These are phyloP conservation scores for Blepharisma stoltei DNA, from an alignment of 73 alveolate genomes.

Conservation along the genomic window DNA sequence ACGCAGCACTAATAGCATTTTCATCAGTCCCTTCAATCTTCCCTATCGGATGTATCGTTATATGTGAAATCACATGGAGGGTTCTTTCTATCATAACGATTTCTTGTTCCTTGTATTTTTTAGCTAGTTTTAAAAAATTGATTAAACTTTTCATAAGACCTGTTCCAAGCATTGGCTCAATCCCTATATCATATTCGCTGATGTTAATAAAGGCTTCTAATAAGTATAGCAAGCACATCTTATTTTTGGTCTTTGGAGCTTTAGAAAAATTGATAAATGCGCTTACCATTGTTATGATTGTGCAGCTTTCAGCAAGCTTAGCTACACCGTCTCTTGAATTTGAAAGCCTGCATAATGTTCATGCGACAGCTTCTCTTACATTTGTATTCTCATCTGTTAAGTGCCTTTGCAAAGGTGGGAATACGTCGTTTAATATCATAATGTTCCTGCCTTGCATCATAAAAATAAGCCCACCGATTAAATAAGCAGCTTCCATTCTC, in stretches of 20 bases:
- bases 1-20: constrained; percentile 67
- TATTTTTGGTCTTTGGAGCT: constrained; percentile 63
- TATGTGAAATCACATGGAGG: constrained; percentile 75
- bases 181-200: constrained; percentile 82
- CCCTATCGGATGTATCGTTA: constrained; percentile 79
- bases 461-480: constrained; percentile 73
- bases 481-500: constrained; percentile 79
- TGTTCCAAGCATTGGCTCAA: constrained; percentile 80
- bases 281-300: constrained; percentile 70
- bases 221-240: constrained; percentile 69
- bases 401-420: constrained; percentile 66
- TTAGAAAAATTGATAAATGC: constrained; percentile 79
- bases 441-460: constrained; percentile 74
- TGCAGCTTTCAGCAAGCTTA: constrained; percentile 72
- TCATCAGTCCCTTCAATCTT: constrained; percentile 81
- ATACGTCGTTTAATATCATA: constrained; percentile 54
- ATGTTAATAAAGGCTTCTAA: constrained; percentile 80
- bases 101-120: constrained; percentile 27
- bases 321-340: constrained; percentile 72
- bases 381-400: constrained; percentile 66
- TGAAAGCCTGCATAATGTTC: constrained; percentile 71
- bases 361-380: constrained; percentile 87
- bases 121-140: constrained; percentile 32
- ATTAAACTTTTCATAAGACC: constrained; percentile 63
- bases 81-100: constrained; percentile 57